phyloP scores from a whole-genome alignment of 1,284 basidiomycete species.

The Chiua sp. region DNA sequence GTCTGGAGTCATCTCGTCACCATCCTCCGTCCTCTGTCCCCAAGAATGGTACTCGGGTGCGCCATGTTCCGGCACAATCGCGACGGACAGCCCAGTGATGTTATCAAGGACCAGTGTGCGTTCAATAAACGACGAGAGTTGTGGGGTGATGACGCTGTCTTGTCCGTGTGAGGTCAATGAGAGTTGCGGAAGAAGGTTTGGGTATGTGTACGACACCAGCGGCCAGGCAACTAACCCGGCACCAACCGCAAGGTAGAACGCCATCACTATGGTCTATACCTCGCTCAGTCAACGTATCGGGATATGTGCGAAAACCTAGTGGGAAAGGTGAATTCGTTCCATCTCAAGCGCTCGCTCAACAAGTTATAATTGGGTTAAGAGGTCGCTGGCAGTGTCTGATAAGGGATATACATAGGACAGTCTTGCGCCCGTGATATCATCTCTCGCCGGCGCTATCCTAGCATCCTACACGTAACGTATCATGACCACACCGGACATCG shows the following conservation, averaged over 20 bases:
- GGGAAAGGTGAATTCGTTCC: no score
- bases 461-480: neutral
- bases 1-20: conserved; percentile 22
- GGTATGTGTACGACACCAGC: conserved; percentile 9
- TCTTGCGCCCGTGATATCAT: neutral
- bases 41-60: conserved; percentile 27
- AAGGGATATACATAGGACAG: neutral
- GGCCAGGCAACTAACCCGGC: conserved; percentile 5
- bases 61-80: conserved; percentile 22
- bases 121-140: conserved; percentile 24
- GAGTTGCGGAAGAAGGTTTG: conserved; percentile 1
- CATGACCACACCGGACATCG: conserved; percentile 14
- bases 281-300: neutral
- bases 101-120: conserved; percentile 19
- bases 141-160: conserved; percentile 18
- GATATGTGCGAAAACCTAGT: neutral
- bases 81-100: conserved; percentile 30
- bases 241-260: conserved; percentile 12
- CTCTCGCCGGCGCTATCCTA: neutral
- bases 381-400: neutral
- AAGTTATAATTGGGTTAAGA: no score
- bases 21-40: conserved; percentile 30
- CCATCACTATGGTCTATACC: conserved; percentile 6
- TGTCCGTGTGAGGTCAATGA: neutral
- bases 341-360: no score